These are phyloP conservation scores for Penicillium sclerotigenum DNA, from an alignment of 2,329 filamentous ascomycete species.

Conservation along the genomic window DNA sequence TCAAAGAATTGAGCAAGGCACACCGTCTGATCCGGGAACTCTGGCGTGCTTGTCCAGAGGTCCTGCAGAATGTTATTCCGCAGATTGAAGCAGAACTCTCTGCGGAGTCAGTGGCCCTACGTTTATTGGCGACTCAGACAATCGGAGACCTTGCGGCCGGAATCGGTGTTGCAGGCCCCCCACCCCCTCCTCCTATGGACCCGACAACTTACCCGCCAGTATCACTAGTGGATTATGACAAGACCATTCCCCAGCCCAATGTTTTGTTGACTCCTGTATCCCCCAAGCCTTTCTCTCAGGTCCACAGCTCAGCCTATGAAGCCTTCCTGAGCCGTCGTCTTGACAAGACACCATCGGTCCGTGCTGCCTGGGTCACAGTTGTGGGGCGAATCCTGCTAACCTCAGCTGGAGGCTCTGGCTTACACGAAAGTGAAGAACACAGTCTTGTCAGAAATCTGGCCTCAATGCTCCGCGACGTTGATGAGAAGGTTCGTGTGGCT, in stretches of 20 bases:
- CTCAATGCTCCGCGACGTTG: constrained; percentile 79
- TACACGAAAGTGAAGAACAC: constrained; percentile 78
- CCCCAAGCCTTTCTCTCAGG: constrained; percentile 83
- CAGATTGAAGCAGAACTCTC: constrained; percentile 89
- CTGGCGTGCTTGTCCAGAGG: constrained; percentile 84
- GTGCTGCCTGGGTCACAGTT: constrained; percentile 80
- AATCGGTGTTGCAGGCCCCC: constrained; percentile 85
- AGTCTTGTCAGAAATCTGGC: constrained; percentile 69
- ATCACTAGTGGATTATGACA: constrained; percentile 44
- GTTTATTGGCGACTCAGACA: constrained; percentile 85
- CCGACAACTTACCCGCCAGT: constrained; percentile 77
- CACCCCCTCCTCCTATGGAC: constrained; percentile 68
- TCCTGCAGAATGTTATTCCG: constrained; percentile 88
- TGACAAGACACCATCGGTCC: constrained; percentile 79
- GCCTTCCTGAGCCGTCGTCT: constrained; percentile 80
- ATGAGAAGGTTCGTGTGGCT: constrained; percentile 86
- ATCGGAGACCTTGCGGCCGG: constrained; percentile 92
- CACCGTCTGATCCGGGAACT: constrained; percentile 86
- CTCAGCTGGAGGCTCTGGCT: constrained; percentile 81
- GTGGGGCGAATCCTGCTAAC: constrained; percentile 86
- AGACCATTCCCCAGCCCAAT: constrained; percentile 52
- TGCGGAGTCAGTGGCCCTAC: constrained; percentile 82
- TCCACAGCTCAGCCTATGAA: constrained; percentile 73
- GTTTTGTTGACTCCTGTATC: constrained; percentile 79
- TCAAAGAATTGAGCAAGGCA: constrained; percentile 84